Evolutionary conservation across 1,139 yeast genomes (phyloP).

Genomic region (Starmera stellimalicola): DNA sequence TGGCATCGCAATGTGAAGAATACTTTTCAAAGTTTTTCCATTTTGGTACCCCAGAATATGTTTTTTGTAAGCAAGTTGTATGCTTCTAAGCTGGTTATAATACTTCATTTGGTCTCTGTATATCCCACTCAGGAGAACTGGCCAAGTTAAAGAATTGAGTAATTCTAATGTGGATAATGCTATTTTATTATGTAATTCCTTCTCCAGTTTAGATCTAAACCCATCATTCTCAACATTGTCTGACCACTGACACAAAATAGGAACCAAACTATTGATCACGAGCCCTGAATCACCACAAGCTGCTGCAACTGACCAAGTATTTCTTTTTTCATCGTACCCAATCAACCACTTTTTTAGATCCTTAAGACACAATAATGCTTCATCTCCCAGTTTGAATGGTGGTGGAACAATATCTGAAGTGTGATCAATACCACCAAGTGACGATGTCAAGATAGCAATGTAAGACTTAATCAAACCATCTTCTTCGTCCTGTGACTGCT

Average conservation of each 20-base stretch:
- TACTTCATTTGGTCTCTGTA: constrained; percentile 43
- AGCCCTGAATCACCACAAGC: constrained; percentile 81
- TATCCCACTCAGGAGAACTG: constrained; percentile 46
- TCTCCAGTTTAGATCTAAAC: constrained; percentile 23
- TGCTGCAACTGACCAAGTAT: constrained; percentile 71
- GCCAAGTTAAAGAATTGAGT: constrained; percentile 83
- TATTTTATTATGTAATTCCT: constrained; percentile 42
- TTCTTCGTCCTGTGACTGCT: constrained; percentile 1
- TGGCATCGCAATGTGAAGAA: constrained; percentile 61
- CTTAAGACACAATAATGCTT: constrained; percentile 59
- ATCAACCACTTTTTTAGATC: constrained; percentile 85
- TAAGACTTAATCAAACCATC: constrained; percentile 37
- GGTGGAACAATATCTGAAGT: constrained; percentile 33
- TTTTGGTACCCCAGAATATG: constrained; percentile 47
- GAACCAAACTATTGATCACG: constrained; percentile 61
- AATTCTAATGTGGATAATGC: constrained; percentile 70
- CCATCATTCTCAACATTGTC: constrained; percentile 21
- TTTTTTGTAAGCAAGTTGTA: constrained; percentile 66
- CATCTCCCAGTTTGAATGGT: constrained; percentile 79
- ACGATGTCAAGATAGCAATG: constrained; percentile 63
- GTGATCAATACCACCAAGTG: constrained; percentile 75
- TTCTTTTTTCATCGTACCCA: constrained; percentile 66
- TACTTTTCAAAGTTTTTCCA: constrained; percentile 60
- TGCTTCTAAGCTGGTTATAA: constrained; percentile 51
- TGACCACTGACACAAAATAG: constrained; percentile 75